phyloP scores from a whole-genome alignment of 345 rosid species.

The Arabis hirsuta region DNA sequence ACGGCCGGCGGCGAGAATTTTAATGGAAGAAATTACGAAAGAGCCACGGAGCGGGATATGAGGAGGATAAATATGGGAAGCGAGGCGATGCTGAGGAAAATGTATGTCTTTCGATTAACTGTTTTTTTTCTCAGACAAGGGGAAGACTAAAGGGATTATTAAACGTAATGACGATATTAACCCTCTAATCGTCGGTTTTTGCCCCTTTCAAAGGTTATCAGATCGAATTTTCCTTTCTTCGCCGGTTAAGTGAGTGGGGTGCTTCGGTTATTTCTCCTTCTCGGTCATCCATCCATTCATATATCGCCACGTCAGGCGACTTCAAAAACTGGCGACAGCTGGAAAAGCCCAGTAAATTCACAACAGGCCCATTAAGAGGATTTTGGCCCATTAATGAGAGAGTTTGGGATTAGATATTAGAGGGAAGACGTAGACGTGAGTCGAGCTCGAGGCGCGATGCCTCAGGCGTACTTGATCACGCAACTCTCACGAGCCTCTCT shows the following conservation, averaged over 20 bases:
- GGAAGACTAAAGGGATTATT: constrained; percentile 40
- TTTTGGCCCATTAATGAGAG: not conserved
- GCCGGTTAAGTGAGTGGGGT: not conserved
- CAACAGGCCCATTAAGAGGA: too few relatives aligned
- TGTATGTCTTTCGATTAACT: constrained; percentile 19
- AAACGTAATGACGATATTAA: constrained; percentile 14
- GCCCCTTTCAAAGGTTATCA: not conserved
- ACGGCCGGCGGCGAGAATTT: constrained; percentile 30
- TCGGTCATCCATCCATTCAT: not conserved
- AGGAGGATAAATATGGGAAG: not conserved
- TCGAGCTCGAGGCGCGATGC: constrained; percentile 56
- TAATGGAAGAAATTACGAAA: constrained; percentile 25
- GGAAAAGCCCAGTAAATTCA: not conserved
- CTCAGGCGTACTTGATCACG: constrained; percentile 62
- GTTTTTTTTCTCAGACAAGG: constrained; percentile 25
- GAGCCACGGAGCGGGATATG: constrained; percentile 34
- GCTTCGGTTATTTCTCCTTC: not conserved
- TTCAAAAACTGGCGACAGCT: not conserved
- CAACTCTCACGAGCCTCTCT: constrained; percentile 59
- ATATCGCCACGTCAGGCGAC: constrained; percentile 22
- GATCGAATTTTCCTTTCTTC: constrained; percentile 20
- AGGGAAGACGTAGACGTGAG: constrained; percentile 58
- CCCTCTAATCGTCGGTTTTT: constrained; percentile 1
- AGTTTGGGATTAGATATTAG: constrained; percentile 44
- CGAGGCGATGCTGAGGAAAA: constrained; percentile 16